These are phyloP conservation scores for Aspergillus cejpii DNA, from an alignment of 2,329 filamentous ascomycete genomes.

Conservation along the genomic window DNA sequence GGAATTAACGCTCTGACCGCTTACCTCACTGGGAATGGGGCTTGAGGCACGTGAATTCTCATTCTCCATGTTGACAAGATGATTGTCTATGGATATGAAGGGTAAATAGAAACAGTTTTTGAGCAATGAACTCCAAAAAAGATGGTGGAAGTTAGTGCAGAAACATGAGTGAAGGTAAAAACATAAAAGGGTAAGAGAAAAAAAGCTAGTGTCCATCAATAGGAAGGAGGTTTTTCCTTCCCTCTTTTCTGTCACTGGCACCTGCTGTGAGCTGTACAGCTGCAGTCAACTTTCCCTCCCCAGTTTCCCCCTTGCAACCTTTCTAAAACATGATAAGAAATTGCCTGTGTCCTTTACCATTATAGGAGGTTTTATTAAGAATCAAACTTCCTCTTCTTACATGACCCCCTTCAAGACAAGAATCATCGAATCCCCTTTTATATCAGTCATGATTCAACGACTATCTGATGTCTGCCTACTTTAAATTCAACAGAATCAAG, in stretches of 20 bases:
- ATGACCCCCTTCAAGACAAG: too few species aligned
- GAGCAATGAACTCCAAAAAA: too few species aligned
- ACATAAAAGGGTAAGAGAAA: background rate
- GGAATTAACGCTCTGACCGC: constrained; percentile 14
- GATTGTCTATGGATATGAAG: background rate
- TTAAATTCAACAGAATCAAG: constrained; percentile 17
- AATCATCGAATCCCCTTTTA: too few species aligned
- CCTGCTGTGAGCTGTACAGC: constrained; percentile 10
- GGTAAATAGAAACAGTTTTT: background rate
- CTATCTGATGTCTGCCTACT: background rate
- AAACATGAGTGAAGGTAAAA: background rate
- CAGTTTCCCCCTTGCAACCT: constrained; percentile 17
- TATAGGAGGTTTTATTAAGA: background rate
- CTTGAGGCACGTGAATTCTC: constrained; percentile 7
- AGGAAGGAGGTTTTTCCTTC: constrained; percentile 2
- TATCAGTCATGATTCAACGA: background rate
- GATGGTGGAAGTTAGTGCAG: background rate
- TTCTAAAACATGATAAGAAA: constrained; percentile 3
- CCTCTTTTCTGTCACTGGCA: constrained; percentile 11
- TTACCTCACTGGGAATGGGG: constrained; percentile 11
- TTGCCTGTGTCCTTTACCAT: background rate
- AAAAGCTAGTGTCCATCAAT: background rate
- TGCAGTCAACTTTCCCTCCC: constrained; percentile 11
- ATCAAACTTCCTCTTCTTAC: too few species aligned
- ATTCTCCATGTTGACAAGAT: constrained; percentile 1